phyloP scores from a whole-genome alignment of 169 alveolate genomes.

The Eimeria zaria region DNA sequence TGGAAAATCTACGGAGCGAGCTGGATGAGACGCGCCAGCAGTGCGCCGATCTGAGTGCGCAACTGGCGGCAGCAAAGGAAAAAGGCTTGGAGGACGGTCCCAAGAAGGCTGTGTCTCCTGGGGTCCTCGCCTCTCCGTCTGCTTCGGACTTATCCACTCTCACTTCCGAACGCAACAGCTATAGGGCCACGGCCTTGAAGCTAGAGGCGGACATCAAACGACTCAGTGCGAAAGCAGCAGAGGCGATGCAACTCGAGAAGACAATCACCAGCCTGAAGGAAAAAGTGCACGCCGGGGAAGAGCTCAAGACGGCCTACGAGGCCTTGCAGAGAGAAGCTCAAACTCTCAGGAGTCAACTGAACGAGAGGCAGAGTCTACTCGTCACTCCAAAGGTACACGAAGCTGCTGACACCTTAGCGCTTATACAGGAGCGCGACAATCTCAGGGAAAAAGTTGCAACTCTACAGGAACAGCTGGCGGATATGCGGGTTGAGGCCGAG shows the following conservation, averaged over 20 bases:
- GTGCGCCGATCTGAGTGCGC: slow-evolving; percentile 44
- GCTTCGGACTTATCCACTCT: slow-evolving; percentile 67
- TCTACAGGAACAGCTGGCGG: slow-evolving; percentile 23
- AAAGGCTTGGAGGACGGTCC: neutral
- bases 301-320: slow-evolving; percentile 56
- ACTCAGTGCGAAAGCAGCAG: slow-evolving; percentile 24
- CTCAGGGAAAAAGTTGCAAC: slow-evolving; percentile 5
- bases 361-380: neutral
- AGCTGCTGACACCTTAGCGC: neutral
- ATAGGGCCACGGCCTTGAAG: slow-evolving; percentile 53
- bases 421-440: neutral
- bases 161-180: slow-evolving; percentile 65
- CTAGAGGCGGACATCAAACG: slow-evolving; percentile 62
- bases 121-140: slow-evolving; percentile 21
- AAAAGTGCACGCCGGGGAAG: slow-evolving; percentile 32
- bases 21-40: slow-evolving; percentile 27
- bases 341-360: slow-evolving; percentile 8
- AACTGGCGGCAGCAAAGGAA: slow-evolving; percentile 20
- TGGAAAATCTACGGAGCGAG: slow-evolving; percentile 6
- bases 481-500: slow-evolving; percentile 13
- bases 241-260: slow-evolving; percentile 60
- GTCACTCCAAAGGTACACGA: neutral
- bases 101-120: neutral
- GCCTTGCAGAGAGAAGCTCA: slow-evolving; percentile 27
- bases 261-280: slow-evolving; percentile 28